Conservation (phyloP, 257 asterid species). For the Mitragyna speciosa region DNA sequence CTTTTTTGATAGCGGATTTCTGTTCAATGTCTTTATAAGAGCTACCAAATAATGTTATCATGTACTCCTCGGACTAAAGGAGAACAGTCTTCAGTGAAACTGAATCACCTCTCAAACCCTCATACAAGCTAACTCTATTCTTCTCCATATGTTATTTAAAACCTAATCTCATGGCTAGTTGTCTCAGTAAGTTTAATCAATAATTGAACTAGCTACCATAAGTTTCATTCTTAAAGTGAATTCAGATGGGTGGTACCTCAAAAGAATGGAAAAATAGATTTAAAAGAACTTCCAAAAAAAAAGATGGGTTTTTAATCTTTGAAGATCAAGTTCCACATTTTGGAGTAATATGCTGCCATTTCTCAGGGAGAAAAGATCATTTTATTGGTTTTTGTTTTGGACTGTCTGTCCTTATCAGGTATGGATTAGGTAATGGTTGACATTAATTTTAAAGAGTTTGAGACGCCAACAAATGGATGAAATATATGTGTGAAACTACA, state of each 20-base stretch:
- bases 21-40: not conserved
- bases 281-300: not conserved
- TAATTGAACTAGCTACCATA: not conserved
- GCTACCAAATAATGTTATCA: not conserved
- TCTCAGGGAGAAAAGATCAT: not conserved
- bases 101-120: too few relatives aligned
- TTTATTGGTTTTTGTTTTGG: not conserved
- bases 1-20: too few relatives aligned
- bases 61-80: not conserved
- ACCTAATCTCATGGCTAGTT: not conserved
- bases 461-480: not conserved
- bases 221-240: not conserved
- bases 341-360: not conserved
- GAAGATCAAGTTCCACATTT: not conserved
- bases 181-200: not conserved
- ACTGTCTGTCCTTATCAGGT: not conserved
- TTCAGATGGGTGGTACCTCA: not conserved
- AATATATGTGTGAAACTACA: not conserved
- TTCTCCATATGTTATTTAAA: too few relatives aligned
- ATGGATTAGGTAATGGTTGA: too few relatives aligned
- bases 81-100: not conserved
- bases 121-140: too few relatives aligned
- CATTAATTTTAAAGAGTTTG: not conserved
- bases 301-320: not conserved
- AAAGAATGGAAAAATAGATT: not conserved